Evolutionary conservation across 495 filamentous ascomycete genomes (phyloP), one percentile per base, ranked within the genome.

Genomic region (Talaromyces wortmannii): DNA sequence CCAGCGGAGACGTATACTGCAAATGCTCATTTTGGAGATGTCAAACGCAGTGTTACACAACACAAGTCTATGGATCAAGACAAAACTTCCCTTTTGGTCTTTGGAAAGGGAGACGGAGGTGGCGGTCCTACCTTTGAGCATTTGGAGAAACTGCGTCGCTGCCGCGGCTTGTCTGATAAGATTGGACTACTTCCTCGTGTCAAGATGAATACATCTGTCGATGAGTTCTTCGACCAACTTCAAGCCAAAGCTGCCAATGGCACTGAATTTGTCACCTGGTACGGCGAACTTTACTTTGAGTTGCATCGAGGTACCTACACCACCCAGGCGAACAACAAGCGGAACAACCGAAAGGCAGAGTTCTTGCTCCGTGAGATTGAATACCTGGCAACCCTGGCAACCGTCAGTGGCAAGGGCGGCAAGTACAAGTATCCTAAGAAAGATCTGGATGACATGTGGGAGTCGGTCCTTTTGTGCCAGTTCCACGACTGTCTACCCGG

Each of bases 401-500:
- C 87, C 10, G 62, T 97, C 49, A 83, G 80, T 56, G 69, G 80
- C 49, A 67, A 67, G n/a, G 70, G 73, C 15, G 52, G 52, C 5
- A 57, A 58, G 1, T 97, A 96, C 71, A 83, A 84, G 58, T 98
- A 97, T 64, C 94, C 94, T 2, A 98, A 97, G 72, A 78, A 87
- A 62, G 79, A 91, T 13, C 83, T 98, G 48, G 94, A 98, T 64
- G 78, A 86, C 47, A 91, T 98, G 84, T 98, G 94, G 94, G 92
- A 98, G 70, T 77, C 72, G 29, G 76, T 83, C 0, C 78, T 95
- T 10, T 82, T 96, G 15, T 96, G 92, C 61, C 94, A 98, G 61
- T 97, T 97, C 76, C 94, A 98, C 63, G 94, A 98, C 65, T 96
- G 92, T 64, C 74, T 98, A 36, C 94, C 94, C 8, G 94, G 94